Evolutionary conservation across 306 rosid species (phyloP).

Genomic region (Cicer pinnatifidum): DNA sequence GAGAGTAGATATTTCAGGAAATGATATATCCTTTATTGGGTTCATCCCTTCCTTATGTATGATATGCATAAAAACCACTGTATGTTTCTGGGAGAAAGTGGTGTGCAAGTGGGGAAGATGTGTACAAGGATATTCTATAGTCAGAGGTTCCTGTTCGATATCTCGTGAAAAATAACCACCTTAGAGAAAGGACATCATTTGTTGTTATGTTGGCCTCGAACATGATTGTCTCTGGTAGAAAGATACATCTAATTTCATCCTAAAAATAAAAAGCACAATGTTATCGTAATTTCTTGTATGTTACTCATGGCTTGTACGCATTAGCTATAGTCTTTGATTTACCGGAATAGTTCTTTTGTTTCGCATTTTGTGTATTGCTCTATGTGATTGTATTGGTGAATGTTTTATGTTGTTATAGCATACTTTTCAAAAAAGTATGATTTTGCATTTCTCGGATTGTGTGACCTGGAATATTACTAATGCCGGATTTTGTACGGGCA

Average conservation of each 20-base stretch:
- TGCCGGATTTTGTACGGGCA: slow-evolving; percentile 49
- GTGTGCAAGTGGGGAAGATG: slow-evolving; percentile 1
- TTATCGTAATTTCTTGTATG: not conserved
- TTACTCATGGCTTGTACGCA: not conserved
- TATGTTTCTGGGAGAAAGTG: no score
- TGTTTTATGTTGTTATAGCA: not conserved
- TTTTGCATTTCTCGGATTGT: slow-evolving; percentile 36
- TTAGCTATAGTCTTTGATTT: slow-evolving; percentile 8
- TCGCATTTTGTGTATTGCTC: slow-evolving; percentile 21
- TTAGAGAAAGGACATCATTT: no score
- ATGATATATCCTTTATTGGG: not conserved
- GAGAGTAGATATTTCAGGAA: slow-evolving; percentile 19
- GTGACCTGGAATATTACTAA: slow-evolving; percentile 39
- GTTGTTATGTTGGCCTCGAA: no score
- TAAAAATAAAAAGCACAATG: no score
- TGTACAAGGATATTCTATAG: not conserved
- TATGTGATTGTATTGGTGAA: not conserved
- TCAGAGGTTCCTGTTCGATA: no score
- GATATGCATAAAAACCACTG: not conserved
- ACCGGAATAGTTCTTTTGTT: slow-evolving; percentile 20
- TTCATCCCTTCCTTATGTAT: slow-evolving; percentile 11
- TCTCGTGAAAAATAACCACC: no score
- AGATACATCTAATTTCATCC: no score
- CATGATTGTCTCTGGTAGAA: no score
- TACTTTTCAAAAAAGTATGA: slow-evolving; percentile 31